Evolutionary conservation across 495 filamentous ascomycete genomes (phyloP), one percentile per base, ranked within the genome.

Genomic region (Poronia punctata): DNA sequence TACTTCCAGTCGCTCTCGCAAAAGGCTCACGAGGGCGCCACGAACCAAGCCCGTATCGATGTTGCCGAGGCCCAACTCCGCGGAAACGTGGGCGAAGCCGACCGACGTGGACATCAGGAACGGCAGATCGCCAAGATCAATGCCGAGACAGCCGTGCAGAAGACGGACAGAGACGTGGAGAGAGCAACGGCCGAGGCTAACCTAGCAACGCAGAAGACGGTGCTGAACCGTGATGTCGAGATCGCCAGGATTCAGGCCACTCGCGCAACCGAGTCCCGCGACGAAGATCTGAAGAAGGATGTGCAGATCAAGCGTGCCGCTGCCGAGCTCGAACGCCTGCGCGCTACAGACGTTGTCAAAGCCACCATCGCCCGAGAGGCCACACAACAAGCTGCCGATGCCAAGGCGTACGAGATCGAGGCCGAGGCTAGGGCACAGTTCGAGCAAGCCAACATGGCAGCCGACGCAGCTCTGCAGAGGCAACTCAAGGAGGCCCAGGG

Each of bases 61-160:
- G 85, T 88, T 8, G 84, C 86, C 24, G 79, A 86, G 49, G 86
- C 86, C 3, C 74, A 84, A 35, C 81, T 86, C 61, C 72, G 69
- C 22, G 86, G 86, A 56, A 80, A 84, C 47, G 82, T 88, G 20
- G 86, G 86, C 29, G 84, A 89, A 60, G 78, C 84, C 25, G 75
- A 86, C 54, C 80, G 85, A 47, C 74, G 79, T 48, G 84, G 86
- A 40, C 71, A 80, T 52, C 80, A 84, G 35, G 84, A 86, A 50
- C 81, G 85, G 40, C 81, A 85, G 48, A 83, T 89, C 30, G 80
- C 82, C 39, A 87, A 84, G 62, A 89, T 92, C 46, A 74, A 87
- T 50, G 84, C 83, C 41, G 77, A 82, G 35, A 88, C 83, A 16
- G 84, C 86, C 2, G 84, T 88, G 4, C 74, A 82, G 36, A 86